These are phyloP conservation scores for Castanopsis chinensis DNA, from an alignment of 306 rosid species.

Conservation along the genomic window DNA sequence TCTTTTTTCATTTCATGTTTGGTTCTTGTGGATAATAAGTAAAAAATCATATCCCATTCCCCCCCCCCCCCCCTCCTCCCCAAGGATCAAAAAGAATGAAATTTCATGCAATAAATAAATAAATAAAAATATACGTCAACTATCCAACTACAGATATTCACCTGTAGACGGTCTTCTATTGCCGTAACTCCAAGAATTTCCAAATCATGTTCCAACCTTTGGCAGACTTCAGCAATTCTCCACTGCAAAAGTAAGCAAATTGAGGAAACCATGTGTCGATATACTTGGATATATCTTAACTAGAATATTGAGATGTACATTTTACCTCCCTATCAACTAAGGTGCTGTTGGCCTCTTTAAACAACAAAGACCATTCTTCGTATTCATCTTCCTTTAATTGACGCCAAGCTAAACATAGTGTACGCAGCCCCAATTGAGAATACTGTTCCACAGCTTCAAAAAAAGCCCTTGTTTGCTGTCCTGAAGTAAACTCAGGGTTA, in stretches of 20 bases:
- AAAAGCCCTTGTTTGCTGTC: slow-evolving; percentile 85
- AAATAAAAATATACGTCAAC: slow-evolving; percentile 11
- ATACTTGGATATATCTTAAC: background rate
- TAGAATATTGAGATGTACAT: slow-evolving; percentile 26
- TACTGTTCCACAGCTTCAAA: slow-evolving; percentile 94
- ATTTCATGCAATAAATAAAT: background rate
- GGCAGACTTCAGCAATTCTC: slow-evolving; percentile 97
- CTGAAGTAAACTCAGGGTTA: slow-evolving; percentile 44
- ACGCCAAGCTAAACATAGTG: slow-evolving; percentile 92
- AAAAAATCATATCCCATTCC: background rate
- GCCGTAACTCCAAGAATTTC: slow-evolving; percentile 98
- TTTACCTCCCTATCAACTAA: slow-evolving; percentile 96
- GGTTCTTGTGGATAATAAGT: background rate
- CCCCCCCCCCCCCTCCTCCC: no score
- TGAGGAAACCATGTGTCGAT: slow-evolving; percentile 13
- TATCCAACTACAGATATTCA: slow-evolving; percentile 34
- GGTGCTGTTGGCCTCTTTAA: slow-evolving; percentile 91
- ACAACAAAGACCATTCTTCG: slow-evolving; percentile 85
- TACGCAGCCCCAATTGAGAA: slow-evolving; percentile 90
- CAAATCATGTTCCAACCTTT: slow-evolving; percentile 79
- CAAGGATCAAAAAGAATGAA: background rate
- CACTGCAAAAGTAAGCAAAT: slow-evolving; percentile 60
- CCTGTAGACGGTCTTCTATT: slow-evolving; percentile 99
- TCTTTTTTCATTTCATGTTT: background rate
- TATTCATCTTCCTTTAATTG: slow-evolving; percentile 81